Base-by-base conservation (phyloP, 148 eudicot genomes). In the Rhododendron simsii region DNA sequence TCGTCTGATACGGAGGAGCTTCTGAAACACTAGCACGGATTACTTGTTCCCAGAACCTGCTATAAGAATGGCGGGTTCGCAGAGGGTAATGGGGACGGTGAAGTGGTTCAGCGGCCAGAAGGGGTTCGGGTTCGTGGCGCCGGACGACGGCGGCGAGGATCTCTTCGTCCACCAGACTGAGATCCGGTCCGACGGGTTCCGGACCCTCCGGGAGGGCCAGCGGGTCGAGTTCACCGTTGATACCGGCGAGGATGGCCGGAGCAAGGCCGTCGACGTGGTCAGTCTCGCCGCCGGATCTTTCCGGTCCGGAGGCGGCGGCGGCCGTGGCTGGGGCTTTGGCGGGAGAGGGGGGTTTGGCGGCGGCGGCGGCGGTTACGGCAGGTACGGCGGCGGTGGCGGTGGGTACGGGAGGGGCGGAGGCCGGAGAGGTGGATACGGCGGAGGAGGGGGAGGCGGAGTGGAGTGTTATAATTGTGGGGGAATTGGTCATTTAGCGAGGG, bases 61-160 rank as follows among this genome's bases (percentile, higher is more conserved):
- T 1, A 55, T 20, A 55, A 10, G 8, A 35, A 90, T 90, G 92
- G 90, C 83, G 35, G 87, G 86, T 26, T 55, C 13, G 37, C 65
- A 50, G 69, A 89, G 87, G 45, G 79, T 65, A 30, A 50, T 44
- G 13, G 96, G 96, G 13, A 89, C 91, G 0, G 95, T 94, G 79
- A 93, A 89, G 84, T 94, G 97, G 93, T 94, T 94, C 92, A 93
- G 92, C 80, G 95, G 91, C 8, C 90, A 92, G 78, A 93, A 92
- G 83, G 95, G 95, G 2, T 94, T 93, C 87, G 95, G 97, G 0
- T 94, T 94, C 90, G 88, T 94, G 5, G 86, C 93, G 5, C 95
- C 94, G 30, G 93, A 90, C 18, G 88, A 86, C 33, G 92, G 89
- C n/a, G 90, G 89, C 12, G 92, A 90, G 4, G 95, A 94, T 80